Evolutionary conservation across 176 grass and related monocot genomes (phyloP).

Genomic region (Alopecurus myosuroides): DNA sequence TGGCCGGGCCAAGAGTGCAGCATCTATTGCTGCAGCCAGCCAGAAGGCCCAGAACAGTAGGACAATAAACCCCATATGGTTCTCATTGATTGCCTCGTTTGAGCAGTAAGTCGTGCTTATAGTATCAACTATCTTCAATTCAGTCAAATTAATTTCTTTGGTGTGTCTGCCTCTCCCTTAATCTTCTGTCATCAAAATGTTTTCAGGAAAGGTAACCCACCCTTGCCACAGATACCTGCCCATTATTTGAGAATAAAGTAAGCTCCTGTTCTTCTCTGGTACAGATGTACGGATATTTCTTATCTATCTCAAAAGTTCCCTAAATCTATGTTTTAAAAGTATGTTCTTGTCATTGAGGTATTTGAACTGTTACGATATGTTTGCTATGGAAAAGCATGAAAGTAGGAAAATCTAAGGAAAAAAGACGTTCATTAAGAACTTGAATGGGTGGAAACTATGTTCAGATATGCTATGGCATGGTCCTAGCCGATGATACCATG

Average conservation of each 20-base stretch:
- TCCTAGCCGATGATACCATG: background rate
- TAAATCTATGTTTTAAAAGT: background rate
- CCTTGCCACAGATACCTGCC: slow-evolving; percentile 58
- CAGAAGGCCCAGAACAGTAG: slow-evolving; percentile 23
- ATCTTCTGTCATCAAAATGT: slow-evolving; percentile 32
- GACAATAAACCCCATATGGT: slow-evolving; percentile 51
- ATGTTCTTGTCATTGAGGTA: slow-evolving; percentile 9
- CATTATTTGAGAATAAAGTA: slow-evolving; percentile 83
- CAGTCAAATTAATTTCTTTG: background rate
- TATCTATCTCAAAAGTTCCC: slow-evolving; percentile 7
- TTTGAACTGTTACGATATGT: slow-evolving; percentile 10
- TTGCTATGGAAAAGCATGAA: slow-evolving; percentile 13
- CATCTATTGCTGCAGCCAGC: slow-evolving; percentile 12
- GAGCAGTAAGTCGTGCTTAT: slow-evolving; percentile 49
- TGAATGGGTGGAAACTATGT: background rate
- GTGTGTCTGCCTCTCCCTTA: slow-evolving; percentile 5
- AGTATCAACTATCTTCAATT: slow-evolving; percentile 16
- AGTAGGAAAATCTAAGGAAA: background rate
- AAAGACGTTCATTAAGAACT: background rate
- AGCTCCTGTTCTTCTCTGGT: slow-evolving; percentile 34
- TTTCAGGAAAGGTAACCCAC: slow-evolving; percentile 66
- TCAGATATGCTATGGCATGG: background rate
- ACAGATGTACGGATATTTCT: slow-evolving; percentile 1
- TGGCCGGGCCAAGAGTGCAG: slow-evolving; percentile 46
- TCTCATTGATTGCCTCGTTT: slow-evolving; percentile 70